A percentile compares a stretch with the other conserved stretches of the same genome.
Conservation (phyloP, 495 filamentous ascomycete genomes). For the Hypomontagnella monticulosa region DNA sequence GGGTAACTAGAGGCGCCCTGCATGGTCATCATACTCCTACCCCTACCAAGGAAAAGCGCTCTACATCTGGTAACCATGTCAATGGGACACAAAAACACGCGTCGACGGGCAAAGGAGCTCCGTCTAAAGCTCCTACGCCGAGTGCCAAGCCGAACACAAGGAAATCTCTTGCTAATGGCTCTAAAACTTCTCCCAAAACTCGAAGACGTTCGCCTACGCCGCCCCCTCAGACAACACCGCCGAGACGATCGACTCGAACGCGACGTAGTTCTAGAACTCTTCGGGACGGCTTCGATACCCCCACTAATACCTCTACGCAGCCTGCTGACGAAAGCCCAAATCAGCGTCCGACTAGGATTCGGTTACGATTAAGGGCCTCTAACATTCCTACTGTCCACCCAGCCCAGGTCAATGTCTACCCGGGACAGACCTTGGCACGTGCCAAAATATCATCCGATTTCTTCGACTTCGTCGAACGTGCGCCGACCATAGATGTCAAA, state of each 20-base stretch:
- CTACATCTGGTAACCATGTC: constrained; percentile 22
- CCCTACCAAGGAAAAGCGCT: constrained; percentile 32
- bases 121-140: constrained; percentile 43
- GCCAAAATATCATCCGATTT: constrained; percentile 60
- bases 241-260: constrained; percentile 47
- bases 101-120: constrained; percentile 31
- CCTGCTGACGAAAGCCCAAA: constrained; percentile 40
- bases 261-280: constrained; percentile 51
- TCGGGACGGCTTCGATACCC: constrained; percentile 23
- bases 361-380: constrained; percentile 49
- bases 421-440: constrained; percentile 45
- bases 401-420: constrained; percentile 56
- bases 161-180: constrained; percentile 33
- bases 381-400: constrained; percentile 64
- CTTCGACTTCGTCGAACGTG: constrained; percentile 60
- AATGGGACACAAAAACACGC: constrained; percentile 49
- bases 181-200: constrained; percentile 43
- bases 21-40: constrained; percentile 45
- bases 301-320: constrained; percentile 39
- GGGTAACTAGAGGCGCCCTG: constrained; percentile 56
- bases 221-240: constrained; percentile 43
- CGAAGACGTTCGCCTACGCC: constrained; percentile 50
- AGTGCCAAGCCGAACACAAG: constrained; percentile 44
- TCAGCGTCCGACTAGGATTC: constrained; percentile 55
- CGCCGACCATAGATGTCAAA: constrained; percentile 55